Evolutionary conservation across 768 basidiomycete species (phyloP).

Genomic region (Termitomyces sp.): DNA sequence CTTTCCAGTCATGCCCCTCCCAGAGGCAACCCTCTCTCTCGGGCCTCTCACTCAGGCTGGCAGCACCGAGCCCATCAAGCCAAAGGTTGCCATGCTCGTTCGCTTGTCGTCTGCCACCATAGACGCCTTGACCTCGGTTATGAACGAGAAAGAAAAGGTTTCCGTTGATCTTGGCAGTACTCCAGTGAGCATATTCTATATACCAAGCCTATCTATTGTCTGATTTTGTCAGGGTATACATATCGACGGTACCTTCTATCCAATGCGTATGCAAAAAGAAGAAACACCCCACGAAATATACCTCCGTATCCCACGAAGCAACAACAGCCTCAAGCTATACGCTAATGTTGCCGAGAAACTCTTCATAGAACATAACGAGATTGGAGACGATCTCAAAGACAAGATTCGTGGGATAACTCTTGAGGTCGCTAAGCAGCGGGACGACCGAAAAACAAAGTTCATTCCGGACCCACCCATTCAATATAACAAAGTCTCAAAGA

Average conservation of each 20-base stretch:
- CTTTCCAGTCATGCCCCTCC: conserved; percentile 63
- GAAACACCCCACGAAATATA: conserved; percentile 67
- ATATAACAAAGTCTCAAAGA: conserved; percentile 31
- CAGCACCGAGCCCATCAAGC: conserved; percentile 52
- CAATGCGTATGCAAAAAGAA: conserved; percentile 54
- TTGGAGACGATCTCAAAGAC: conserved; percentile 42
- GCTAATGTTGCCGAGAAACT: conserved; percentile 76
- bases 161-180: conserved; percentile 60
- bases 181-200: conserved; percentile 41
- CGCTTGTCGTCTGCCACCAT: conserved; percentile 72
- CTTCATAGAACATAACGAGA: conserved; percentile 54
- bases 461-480: conserved; percentile 44
- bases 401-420: conserved; percentile 44
- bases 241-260: conserved; percentile 63
- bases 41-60: conserved; percentile 55
- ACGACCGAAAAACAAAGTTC: conserved; percentile 43
- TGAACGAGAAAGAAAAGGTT: conserved; percentile 38
- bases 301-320: conserved; percentile 39
- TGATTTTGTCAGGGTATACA: conserved; percentile 49
- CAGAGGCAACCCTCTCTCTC: conserved; percentile 54
- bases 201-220: neutral
- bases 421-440: conserved; percentile 39
- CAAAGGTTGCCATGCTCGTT: conserved; percentile 73
- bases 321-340: conserved; percentile 56
- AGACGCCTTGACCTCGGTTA: conserved; percentile 52